phyloP scores from a whole-genome alignment of 345 rosid genomes.

The Hypericum perforatum region DNA sequence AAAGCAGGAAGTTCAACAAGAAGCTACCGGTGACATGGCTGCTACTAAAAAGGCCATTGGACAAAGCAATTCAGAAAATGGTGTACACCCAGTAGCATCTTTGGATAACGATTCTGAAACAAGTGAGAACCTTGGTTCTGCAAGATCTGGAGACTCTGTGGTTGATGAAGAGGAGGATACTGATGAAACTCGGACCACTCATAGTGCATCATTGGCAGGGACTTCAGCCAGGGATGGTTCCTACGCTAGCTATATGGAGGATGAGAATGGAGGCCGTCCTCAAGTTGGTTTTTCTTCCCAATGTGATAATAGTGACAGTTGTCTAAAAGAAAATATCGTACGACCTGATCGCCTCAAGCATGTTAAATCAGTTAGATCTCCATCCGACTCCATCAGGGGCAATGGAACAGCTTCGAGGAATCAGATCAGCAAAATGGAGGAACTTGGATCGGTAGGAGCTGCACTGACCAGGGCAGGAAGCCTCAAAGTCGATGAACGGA shows the following conservation, averaged over 20 bases:
- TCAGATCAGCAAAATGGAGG: conserved; percentile 29
- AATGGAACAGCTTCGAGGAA: conserved; percentile 31
- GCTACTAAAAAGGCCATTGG: conserved; percentile 4
- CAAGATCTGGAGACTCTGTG: conserved; percentile 5
- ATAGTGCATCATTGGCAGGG: conserved; percentile 8
- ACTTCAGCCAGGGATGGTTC: conserved; percentile 13
- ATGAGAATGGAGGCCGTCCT: conserved; percentile 17
- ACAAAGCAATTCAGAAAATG: conserved; percentile 8
- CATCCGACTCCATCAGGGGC: conserved; percentile 37
- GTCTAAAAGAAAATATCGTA: conserved; percentile 25
- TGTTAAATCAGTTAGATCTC: conserved; percentile 71
- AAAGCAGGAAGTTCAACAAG: conserved; percentile 19
- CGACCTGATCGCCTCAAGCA: conserved; percentile 43
- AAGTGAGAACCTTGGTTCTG: conserved; percentile 10
- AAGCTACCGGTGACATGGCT: conserved; percentile 7
- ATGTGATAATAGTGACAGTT: conserved; percentile 24
- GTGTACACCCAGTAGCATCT: conserved; percentile 1
- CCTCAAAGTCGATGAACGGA: conserved; percentile 32
- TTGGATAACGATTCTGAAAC: background rate
- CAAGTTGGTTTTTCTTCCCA: conserved; percentile 10
- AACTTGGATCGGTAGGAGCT: conserved; percentile 18
- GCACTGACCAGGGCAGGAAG: conserved; percentile 19
- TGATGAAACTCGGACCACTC: conserved; percentile 10
- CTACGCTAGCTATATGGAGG: conserved; percentile 19
- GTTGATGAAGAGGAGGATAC: conserved; percentile 16